These are phyloP conservation scores for Sphagnum tenellum DNA, from an alignment of 225 moss, liverwort and hornwort species.

Conservation along the genomic window DNA sequence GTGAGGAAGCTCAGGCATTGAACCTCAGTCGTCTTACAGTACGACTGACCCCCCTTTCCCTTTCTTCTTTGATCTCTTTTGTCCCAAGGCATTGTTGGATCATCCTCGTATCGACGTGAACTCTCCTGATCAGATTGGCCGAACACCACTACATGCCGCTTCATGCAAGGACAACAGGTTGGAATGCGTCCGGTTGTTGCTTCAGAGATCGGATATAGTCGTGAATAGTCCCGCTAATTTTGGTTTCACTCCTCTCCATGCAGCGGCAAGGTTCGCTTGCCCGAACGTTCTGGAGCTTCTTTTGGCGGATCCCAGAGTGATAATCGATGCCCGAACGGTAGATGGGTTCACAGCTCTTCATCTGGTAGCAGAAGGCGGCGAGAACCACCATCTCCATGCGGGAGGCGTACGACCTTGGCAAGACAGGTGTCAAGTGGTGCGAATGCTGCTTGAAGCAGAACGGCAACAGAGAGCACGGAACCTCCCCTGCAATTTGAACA, in stretches of 20 bases:
- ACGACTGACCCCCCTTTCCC: too few species aligned
- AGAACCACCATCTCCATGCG: neutral
- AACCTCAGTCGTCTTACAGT: too few species aligned
- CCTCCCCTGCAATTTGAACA: conserved; percentile 12
- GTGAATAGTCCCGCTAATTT: conserved; percentile 26
- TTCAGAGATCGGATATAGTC: conserved; percentile 23
- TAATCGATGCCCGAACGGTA: conserved; percentile 20
- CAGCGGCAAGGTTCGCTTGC: conserved; percentile 34
- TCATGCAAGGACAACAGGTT: conserved; percentile 18
- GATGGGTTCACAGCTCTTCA: conserved; percentile 37
- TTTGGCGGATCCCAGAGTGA: conserved; percentile 20
- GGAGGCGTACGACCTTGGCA: conserved; percentile 21
- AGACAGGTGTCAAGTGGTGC: conserved; percentile 19
- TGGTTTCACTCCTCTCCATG: conserved; percentile 32
- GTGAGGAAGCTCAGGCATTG: too few species aligned
- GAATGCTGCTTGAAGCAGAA: conserved; percentile 18
- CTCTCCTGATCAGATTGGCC: conserved; percentile 19
- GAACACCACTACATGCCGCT: conserved; percentile 34
- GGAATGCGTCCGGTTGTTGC: conserved; percentile 14
- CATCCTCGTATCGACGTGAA: conserved; percentile 32
- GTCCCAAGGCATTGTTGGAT: conserved; percentile 20
- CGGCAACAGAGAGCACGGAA: conserved; percentile 19
- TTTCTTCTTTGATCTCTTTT: too few species aligned
- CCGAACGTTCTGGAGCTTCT: conserved; percentile 20
- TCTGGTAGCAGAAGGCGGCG: conserved; percentile 32